Conservation (phyloP, 495 filamentous ascomycete genomes). For the Aspergillus haitiensis region DNA sequence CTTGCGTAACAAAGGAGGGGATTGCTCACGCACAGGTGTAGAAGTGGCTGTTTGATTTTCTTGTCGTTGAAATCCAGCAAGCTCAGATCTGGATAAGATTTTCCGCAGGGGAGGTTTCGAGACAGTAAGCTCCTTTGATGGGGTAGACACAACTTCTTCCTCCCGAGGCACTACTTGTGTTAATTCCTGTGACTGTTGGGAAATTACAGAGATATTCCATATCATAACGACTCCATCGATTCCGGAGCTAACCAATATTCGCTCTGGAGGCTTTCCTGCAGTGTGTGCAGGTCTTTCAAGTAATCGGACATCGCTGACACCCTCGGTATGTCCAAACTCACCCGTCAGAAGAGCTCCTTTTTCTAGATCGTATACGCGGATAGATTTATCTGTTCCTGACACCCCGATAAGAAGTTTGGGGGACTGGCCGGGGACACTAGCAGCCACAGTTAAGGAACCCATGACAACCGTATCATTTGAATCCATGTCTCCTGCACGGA, state of each 20-base stretch:
- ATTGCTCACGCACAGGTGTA: slow-evolving; percentile 55
- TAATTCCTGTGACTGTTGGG: slow-evolving; percentile 36
- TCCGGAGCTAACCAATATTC: slow-evolving; percentile 70
- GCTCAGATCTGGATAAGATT: slow-evolving; percentile 72
- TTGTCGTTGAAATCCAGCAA: slow-evolving; percentile 70
- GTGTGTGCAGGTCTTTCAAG: slow-evolving; percentile 52
- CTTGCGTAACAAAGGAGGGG: slow-evolving; percentile 64
- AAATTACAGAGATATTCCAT: slow-evolving; percentile 62
- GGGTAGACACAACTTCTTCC: slow-evolving; percentile 32
- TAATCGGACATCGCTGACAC: slow-evolving; percentile 79
- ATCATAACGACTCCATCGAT: slow-evolving; percentile 86
- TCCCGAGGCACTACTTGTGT: slow-evolving; percentile 25
- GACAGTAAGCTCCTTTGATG: slow-evolving; percentile 53
- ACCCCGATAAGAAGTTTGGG: slow-evolving; percentile 70
- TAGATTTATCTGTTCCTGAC: slow-evolving; percentile 91
- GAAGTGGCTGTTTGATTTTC: slow-evolving; percentile 50
- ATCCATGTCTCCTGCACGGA: slow-evolving; percentile 78
- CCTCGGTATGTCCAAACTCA: slow-evolving; percentile 93
- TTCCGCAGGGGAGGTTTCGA: slow-evolving; percentile 66
- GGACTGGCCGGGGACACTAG: slow-evolving; percentile 37
- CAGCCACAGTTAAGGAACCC: slow-evolving; percentile 64
- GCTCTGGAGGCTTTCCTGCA: slow-evolving; percentile 39
- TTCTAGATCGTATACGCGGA: slow-evolving; percentile 80
- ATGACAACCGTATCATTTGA: slow-evolving; percentile 79
- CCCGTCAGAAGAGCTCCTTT: slow-evolving; percentile 74